A percentile compares a stretch with the other conserved stretches of the same genome.
Conservation (phyloP, 768 basidiomycete genomes). For the Leccinellum albellum region DNA sequence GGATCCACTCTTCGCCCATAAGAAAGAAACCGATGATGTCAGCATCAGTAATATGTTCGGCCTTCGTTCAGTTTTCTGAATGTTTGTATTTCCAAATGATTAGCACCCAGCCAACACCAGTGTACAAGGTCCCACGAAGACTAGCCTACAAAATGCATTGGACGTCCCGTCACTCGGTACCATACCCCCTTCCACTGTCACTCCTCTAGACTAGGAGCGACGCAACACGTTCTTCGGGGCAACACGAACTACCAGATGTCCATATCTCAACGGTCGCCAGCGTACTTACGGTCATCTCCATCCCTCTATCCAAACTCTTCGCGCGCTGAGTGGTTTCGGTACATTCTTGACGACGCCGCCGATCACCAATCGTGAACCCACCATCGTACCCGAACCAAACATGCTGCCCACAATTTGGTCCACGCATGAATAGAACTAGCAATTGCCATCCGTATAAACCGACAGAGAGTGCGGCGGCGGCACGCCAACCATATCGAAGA, state of each 20-base stretch:
- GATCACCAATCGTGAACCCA: conserved; percentile 30
- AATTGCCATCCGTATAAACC: conserved; percentile 35
- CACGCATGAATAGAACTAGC: conserved; percentile 34
- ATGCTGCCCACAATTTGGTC: conserved; percentile 34
- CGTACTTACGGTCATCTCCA: background rate
- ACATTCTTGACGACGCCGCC: background rate
- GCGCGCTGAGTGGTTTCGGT: background rate
- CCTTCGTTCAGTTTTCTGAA: background rate
- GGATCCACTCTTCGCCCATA: no score
- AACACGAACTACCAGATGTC: conserved; percentile 3
- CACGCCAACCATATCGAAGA: conserved; percentile 38
- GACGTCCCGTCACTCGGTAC: background rate
- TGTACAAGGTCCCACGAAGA: background rate
- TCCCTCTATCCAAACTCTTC: background rate
- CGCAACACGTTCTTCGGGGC: conserved; percentile 1
- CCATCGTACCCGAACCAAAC: conserved; percentile 64
- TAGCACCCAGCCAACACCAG: background rate
- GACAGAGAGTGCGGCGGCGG: conserved; percentile 31
- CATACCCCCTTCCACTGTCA: background rate
- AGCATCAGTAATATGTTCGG: no score
- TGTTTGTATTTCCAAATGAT: background rate
- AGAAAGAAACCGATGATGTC: no score
- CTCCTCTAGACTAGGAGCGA: background rate
- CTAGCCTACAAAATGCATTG: background rate
- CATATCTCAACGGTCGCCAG: conserved; percentile 2